phyloP scores from a whole-genome alignment of 225 moss, liverwort and hornwort genomes.

The Pleurozium schreberi region DNA sequence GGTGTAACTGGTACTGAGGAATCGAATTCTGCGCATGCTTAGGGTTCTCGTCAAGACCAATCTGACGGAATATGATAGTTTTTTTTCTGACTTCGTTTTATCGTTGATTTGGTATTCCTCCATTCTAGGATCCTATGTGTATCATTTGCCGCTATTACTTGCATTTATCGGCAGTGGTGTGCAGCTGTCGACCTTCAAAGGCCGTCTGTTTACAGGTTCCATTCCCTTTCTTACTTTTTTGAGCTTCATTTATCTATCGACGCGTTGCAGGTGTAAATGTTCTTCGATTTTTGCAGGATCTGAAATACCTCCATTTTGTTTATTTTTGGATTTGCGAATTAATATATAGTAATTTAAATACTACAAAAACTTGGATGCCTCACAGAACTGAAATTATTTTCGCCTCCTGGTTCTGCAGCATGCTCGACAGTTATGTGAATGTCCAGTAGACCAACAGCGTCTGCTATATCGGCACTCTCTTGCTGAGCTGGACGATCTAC shows the following conservation, averaged over 20 bases:
- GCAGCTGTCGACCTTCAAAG: constrained; percentile 88
- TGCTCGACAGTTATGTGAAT: constrained; percentile 89
- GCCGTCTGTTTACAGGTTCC: constrained; percentile 90
- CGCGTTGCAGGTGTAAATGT: neutral
- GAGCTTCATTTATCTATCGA: neutral
- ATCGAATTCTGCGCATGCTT: neutral
- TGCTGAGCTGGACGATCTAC: constrained; percentile 86
- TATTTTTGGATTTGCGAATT: no score
- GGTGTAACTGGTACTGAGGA: neutral
- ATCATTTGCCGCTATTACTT: constrained; percentile 93
- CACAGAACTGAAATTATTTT: neutral
- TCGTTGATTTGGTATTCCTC: neutral
- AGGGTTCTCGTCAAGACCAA: neutral
- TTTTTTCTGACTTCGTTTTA: neutral
- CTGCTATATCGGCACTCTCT: constrained; percentile 77
- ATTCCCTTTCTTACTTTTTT: neutral
- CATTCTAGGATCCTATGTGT: constrained; percentile 72
- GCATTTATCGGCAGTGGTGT: constrained; percentile 90
- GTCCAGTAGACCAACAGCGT: constrained; percentile 66
- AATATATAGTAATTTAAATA: neutral
- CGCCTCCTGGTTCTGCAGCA: constrained; percentile 47
- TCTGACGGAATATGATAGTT: neutral
- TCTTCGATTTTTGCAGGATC: neutral
- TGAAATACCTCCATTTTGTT: neutral
- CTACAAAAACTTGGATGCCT: neutral